Conservation (phyloP, 106 monocot species). For the Narthecium ossifragum region DNA sequence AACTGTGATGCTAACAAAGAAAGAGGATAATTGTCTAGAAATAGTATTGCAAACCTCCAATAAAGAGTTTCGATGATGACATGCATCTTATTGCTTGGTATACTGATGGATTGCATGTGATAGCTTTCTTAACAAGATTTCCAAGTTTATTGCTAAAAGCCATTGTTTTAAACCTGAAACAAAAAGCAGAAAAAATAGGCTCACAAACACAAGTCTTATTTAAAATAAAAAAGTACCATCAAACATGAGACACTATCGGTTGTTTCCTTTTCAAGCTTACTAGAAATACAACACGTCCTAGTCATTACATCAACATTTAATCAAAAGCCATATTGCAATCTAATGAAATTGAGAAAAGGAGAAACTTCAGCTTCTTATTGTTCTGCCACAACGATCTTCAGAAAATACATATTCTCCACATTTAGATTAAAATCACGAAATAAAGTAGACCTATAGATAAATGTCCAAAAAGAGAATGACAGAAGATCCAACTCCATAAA, state of each 20-base stretch:
- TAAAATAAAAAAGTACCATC: not conserved
- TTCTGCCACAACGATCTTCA: too few relatives aligned
- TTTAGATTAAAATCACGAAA: too few relatives aligned
- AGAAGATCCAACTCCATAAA: too few relatives aligned
- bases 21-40: not conserved
- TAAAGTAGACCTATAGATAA: too few relatives aligned
- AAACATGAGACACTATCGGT: not conserved
- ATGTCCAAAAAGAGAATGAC: too few relatives aligned
- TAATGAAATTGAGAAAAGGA: not conserved
- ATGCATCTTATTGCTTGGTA: slow-evolving; percentile 73
- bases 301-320: not conserved
- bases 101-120: slow-evolving; percentile 32
- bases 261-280: too few relatives aligned
- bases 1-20: not conserved
- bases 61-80: slow-evolving; percentile 80
- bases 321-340: not conserved
- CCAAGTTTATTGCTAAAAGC: slow-evolving; percentile 57
- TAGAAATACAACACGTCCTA: too few relatives aligned
- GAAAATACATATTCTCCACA: too few relatives aligned
- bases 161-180: slow-evolving; percentile 25
- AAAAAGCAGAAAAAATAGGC: not conserved
- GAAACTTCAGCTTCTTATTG: too few relatives aligned
- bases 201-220: not conserved
- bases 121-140: slow-evolving; percentile 54
- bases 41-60: slow-evolving; percentile 49